Evolutionary conservation across 257 asterid genomes (phyloP).

Genomic region (Nyctanthes arbortristis): DNA sequence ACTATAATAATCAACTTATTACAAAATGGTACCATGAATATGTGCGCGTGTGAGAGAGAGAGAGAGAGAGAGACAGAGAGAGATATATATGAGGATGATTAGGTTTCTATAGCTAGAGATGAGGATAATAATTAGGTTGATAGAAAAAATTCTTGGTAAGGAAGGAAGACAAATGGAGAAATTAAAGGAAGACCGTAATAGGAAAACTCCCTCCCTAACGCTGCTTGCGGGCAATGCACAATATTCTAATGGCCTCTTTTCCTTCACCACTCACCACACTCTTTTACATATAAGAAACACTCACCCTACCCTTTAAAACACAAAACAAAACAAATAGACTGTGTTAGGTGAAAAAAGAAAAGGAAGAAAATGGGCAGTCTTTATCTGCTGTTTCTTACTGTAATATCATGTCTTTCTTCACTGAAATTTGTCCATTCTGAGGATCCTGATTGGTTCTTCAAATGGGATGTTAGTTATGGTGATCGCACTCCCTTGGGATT

Average conservation of each 20-base stretch:
- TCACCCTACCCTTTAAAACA: background rate
- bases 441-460: conserved; percentile 54
- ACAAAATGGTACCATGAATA: no score
- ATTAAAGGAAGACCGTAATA: conserved; percentile 8
- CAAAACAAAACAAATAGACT: background rate
- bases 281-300: conserved; percentile 9
- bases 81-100: no score
- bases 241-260: conserved; percentile 1
- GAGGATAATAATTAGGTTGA: background rate
- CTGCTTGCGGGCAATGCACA: conserved; percentile 23
- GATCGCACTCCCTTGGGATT: conserved; percentile 46
- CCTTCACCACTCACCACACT: background rate
- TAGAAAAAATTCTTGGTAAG: background rate
- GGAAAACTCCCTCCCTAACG: conserved; percentile 22
- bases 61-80: background rate
- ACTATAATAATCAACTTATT: no score
- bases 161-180: conserved; percentile 8
- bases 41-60: no score
- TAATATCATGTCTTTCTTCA: conserved; percentile 8
- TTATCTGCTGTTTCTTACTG: background rate
- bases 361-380: conserved; percentile 23
- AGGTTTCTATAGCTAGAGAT: no score
- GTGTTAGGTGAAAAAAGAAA: background rate
- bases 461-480: conserved; percentile 56
- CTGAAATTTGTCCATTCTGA: conserved; percentile 28